Base-by-base conservation (phyloP, 2,329 filamentous ascomycete genomes). In the Pseudophaeomoniella oleicola region DNA sequence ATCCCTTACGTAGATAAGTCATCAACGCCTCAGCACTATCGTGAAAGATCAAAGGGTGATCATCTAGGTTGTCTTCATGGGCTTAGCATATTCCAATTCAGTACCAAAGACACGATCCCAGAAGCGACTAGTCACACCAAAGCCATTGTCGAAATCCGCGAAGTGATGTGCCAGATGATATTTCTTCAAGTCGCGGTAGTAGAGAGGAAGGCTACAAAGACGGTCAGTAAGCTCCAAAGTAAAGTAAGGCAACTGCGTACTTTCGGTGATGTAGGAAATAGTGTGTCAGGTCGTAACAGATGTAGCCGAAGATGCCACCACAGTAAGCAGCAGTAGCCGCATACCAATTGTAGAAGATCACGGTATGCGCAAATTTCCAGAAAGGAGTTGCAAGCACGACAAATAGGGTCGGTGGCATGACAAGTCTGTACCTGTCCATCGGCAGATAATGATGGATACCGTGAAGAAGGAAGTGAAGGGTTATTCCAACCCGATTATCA, bases 181-280 rank as follows among this genome's bases (percentile, higher is more conserved):
- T 62, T 94, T 96, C 76, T 98, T 98, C 50, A 96, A 73, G 45
- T 76, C 69, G 60, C 82, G 83, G 65, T 92, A 96, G 71, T 85
- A 94, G 2, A 78, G 63, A 12, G 90, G 90, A 2, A 98, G 75
- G 50, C 72, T 76, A 40, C 1, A 35, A 19, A 22, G 10, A 14
- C n/a, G 35, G 49, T 40, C 48, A 30, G 37, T 41, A 31, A 41
- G 32, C 31, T 19, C 29, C 12, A 36, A n/a, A 17, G 37, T 5
- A 16, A 16, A 14, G 13, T 16, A 16, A 38, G 29, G 29, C 27
- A 35, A 31, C 6, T 18, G 67, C 71, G 57, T 56, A 77, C 71
- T 85, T 92, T 62, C 81, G 75, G 64, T 98, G 90, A 59, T 98
- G 90, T 29, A 98, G 72, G 71, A 98, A 98, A 69, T 96, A 98